Conservation (phyloP, 768 basidiomycete genomes). For the Russula earlei region DNA sequence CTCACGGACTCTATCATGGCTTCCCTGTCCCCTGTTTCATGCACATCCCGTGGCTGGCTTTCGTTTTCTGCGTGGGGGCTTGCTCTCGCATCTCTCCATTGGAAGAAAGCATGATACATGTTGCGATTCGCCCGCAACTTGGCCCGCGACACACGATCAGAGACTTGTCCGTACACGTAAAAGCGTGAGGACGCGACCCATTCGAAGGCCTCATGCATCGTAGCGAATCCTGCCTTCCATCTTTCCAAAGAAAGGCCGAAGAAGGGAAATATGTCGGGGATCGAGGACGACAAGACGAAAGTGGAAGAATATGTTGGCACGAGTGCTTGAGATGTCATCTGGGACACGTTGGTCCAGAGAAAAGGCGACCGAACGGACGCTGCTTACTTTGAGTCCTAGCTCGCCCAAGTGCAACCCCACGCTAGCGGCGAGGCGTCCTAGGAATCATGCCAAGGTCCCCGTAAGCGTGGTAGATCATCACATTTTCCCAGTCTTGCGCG, state of each 20-base stretch:
- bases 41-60: neutral
- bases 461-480: constrained; percentile 50
- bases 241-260: constrained; percentile 45
- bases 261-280: constrained; percentile 43
- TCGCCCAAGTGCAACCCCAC: constrained; percentile 41
- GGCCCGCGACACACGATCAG: constrained; percentile 19
- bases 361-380: neutral
- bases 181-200: constrained; percentile 49
- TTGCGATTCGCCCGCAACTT: constrained; percentile 39
- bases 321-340: constrained; percentile 32
- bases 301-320: constrained; percentile 29
- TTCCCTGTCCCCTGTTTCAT: neutral
- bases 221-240: constrained; percentile 46
- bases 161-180: constrained; percentile 37
- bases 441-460: constrained; percentile 65
- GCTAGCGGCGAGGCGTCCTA: constrained; percentile 46
- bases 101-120: constrained; percentile 53
- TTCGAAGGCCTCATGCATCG: constrained; percentile 43
- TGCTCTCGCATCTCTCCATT: constrained; percentile 23
- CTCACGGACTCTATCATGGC: constrained; percentile 10
- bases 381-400: constrained; percentile 49
- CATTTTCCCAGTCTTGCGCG: constrained; percentile 39
- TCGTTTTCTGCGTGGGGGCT: neutral
- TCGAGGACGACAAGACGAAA: constrained; percentile 41
- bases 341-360: constrained; percentile 23